A percentile compares a stretch with the other conserved stretches of the same genome.
Evolutionary conservation across 441 rosid species (phyloP).

Genomic region (Populus trichocarpa): DNA sequence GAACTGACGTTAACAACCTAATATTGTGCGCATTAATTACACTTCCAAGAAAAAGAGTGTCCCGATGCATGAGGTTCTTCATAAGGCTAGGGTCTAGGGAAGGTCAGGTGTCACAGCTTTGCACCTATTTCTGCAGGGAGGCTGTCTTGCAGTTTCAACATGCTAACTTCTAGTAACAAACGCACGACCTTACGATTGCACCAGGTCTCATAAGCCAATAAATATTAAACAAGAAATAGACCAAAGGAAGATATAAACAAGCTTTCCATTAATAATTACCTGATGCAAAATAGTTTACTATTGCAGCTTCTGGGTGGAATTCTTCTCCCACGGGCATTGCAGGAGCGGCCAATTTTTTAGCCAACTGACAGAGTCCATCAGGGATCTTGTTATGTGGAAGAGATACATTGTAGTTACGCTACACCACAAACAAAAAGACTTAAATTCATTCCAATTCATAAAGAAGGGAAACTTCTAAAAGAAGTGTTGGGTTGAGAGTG

Average conservation of each 20-base stretch:
- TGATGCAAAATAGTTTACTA: constrained; percentile 81
- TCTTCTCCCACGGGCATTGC: constrained; percentile 79
- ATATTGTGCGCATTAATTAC: not conserved
- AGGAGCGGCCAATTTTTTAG: constrained; percentile 64
- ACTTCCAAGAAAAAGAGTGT: not conserved
- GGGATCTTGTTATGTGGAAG: constrained; percentile 87
- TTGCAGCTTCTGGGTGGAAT: constrained; percentile 86
- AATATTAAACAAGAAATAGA: too few species aligned
- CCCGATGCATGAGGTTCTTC: not conserved
- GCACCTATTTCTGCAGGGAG: not conserved
- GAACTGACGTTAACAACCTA: not conserved
- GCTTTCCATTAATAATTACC: constrained; percentile 36
- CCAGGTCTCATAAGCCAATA: not conserved
- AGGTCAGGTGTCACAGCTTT: not conserved
- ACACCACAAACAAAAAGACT: constrained; percentile 21
- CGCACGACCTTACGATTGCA: not conserved
- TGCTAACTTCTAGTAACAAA: not conserved
- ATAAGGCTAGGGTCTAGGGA: not conserved
- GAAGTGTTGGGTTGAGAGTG: not conserved
- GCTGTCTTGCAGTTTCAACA: not conserved
- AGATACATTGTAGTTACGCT: constrained; percentile 78
- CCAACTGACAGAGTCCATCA: constrained; percentile 61
- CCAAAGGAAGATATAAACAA: not conserved
- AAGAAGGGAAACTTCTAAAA: not conserved
- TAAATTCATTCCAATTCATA: constrained; percentile 3